A percentile compares a stretch with the other conserved stretches of the same genome.
Evolutionary conservation across 2,329 filamentous ascomycete genomes (phyloP).

Genomic region (Periconia macrospinosa): DNA sequence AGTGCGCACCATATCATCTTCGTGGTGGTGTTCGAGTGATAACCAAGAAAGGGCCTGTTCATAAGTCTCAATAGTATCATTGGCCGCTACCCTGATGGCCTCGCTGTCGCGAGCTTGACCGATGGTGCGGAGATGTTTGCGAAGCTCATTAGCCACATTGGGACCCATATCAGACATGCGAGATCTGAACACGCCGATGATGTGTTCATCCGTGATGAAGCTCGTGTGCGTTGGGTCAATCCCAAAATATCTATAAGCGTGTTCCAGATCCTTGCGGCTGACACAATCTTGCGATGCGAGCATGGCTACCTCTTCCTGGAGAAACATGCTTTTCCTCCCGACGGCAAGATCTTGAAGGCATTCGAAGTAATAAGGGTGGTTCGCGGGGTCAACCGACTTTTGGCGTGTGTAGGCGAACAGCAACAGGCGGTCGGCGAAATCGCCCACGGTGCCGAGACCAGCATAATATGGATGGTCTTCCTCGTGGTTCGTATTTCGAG

Average conservation of each 20-base stretch:
- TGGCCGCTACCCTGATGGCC: constrained; percentile 60
- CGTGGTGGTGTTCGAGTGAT: constrained; percentile 49
- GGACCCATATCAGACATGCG: constrained; percentile 59
- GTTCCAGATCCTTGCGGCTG: constrained; percentile 58
- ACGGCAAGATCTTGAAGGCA: constrained; percentile 63
- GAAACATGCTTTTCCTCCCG: constrained; percentile 57
- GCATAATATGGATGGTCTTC: constrained; percentile 56
- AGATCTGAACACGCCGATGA: constrained; percentile 64
- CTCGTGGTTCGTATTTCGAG: constrained; percentile 30
- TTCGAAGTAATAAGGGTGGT: constrained; percentile 64
- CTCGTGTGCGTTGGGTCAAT: constrained; percentile 48
- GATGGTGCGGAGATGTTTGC: constrained; percentile 61
- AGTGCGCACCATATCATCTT: constrained; percentile 61
- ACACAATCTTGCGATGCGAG: constrained; percentile 62
- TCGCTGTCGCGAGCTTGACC: constrained; percentile 61
- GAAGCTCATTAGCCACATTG: constrained; percentile 58
- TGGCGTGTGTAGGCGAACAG: constrained; percentile 66
- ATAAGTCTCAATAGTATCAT: constrained; percentile 62
- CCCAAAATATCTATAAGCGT: constrained; percentile 63
- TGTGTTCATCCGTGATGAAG: constrained; percentile 58
- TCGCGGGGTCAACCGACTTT: constrained; percentile 55
- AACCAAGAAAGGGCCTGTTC: constrained; percentile 67
- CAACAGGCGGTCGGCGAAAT: constrained; percentile 65
- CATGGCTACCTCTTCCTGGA: constrained; percentile 61
- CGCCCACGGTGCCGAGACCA: constrained; percentile 62